phyloP scores from a whole-genome alignment of 352 stramenopile species.

The Globisporangium paroecandrum region DNA sequence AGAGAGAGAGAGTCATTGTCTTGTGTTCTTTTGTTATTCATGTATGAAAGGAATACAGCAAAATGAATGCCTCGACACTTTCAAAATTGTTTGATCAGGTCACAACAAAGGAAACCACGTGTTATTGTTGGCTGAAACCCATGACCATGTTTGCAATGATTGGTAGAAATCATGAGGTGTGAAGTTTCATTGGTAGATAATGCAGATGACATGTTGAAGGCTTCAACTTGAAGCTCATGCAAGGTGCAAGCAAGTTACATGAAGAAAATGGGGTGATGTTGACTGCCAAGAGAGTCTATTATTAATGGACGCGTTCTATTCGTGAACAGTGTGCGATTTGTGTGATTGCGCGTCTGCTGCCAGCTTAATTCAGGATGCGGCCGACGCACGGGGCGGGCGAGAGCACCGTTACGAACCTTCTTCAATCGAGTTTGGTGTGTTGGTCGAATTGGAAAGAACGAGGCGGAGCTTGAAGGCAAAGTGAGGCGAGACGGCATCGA shows the following conservation, averaged over 20 bases:
- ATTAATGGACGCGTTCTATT: background rate
- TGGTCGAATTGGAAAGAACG: constrained; percentile 1
- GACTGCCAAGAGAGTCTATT: background rate
- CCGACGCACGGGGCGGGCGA: background rate
- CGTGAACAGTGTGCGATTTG: background rate
- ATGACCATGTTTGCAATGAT: background rate
- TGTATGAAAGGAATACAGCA: constrained; percentile 2
- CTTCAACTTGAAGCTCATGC: background rate
- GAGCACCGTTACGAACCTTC: background rate
- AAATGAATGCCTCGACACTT: background rate
- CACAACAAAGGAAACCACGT: background rate
- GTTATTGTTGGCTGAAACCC: background rate
- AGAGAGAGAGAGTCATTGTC: background rate
- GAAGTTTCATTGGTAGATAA: background rate
- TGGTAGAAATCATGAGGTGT: background rate
- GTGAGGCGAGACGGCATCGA: background rate
- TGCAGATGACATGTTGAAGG: background rate
- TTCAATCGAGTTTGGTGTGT: background rate
- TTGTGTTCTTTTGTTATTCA: constrained; percentile 1
- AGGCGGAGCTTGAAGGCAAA: background rate
- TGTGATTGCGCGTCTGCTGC: background rate
- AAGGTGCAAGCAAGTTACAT: background rate
- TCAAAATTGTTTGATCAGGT: background rate
- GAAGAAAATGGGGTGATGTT: background rate
- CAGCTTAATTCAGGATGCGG: background rate